These are phyloP conservation scores for Candida nonsorbophila DNA, from an alignment of 805 yeast species.

Conservation along the genomic window DNA sequence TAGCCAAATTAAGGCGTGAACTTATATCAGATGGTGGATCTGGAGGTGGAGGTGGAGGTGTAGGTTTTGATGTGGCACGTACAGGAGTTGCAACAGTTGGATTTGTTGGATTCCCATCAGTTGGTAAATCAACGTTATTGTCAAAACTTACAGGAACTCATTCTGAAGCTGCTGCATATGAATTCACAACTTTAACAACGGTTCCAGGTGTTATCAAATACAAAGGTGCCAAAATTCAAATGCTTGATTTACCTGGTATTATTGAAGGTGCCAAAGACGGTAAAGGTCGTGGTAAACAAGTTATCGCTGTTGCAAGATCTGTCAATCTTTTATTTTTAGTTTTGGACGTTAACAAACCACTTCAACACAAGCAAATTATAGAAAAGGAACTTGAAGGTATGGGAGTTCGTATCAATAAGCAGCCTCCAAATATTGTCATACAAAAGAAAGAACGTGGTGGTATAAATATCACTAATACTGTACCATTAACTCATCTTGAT, in stretches of 20 bases:
- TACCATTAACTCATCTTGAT: constrained; percentile 85
- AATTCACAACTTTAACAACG: constrained; percentile 94
- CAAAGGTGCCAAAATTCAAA: constrained; percentile 96
- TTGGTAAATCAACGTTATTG: constrained; percentile 81
- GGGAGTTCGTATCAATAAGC: constrained; percentile 88
- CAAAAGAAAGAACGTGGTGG: constrained; percentile 97
- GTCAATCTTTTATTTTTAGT: constrained; percentile 91
- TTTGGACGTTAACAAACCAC: constrained; percentile 92
- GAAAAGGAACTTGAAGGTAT: constrained; percentile 96
- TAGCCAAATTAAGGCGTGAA: constrained; percentile 93
- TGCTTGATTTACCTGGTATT: constrained; percentile 88
- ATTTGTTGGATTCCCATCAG: constrained; percentile 97
- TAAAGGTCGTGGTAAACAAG: constrained; percentile 92
- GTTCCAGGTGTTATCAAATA: constrained; percentile 96
- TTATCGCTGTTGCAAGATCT: constrained; percentile 98
- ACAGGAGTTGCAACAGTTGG: constrained; percentile 98
- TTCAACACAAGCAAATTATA: constrained; percentile 88
- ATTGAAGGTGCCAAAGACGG: constrained; percentile 91
- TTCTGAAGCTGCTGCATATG: constrained; percentile 97
- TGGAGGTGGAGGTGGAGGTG: constrained; percentile 76
- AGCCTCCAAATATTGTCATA: constrained; percentile 88
- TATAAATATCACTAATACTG: constrained; percentile 86
- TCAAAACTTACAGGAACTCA: constrained; percentile 91
- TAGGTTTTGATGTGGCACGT: constrained; percentile 97
- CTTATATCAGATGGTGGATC: constrained; percentile 60